Evolutionary conservation across 805 yeast genomes (phyloP), one percentile per base, ranked within the genome.

Genomic region (Candida nitratophila): DNA sequence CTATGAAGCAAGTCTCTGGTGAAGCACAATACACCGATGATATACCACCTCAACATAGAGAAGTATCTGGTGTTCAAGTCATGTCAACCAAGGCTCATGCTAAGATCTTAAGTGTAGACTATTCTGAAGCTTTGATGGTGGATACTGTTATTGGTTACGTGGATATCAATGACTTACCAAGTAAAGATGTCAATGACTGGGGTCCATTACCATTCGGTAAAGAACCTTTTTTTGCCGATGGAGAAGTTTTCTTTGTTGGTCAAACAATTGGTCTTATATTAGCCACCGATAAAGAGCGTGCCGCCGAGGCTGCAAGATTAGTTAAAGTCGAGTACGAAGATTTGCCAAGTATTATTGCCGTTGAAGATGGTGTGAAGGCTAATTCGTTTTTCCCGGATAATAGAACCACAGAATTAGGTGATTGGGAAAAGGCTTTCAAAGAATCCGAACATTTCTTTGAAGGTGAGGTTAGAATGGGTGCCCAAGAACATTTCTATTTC

Each of bases 401-500:
- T 10, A 59, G 73, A 41, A 44, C 50, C 14, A 55, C 65, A 7
- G 59, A 53, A n/a, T 60, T 64, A 24, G 76, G 76, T 15, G 73
- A 69, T 45, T 61, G 66, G 52, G 68, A 64, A 21, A 49, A 50
- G 21, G 73, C 68, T 5, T 67, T 70, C 50, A 56, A 57, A 15
- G 51, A 47, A 15, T 47, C 62, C 8, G 53, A 53, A 39, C 53
- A 69, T 47, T 52, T 52, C 26, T 57, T 71, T 47, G 70, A 67
- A 46, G 73, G 71, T 15, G 46, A 54, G 9, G 56, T 64, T 11
- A 56, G 73, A 44, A 58, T 69, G 45, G 74, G 76, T 6, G 71
- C 76, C 2, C 77, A 71, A 45, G 77, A 71, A 47, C 77, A 71
- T 57, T 71, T 71, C 50, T 71, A 71, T 50, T 63, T 71, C 27